Evolutionary conservation across 208 protist genomes (phyloP).

Genomic region (Wallacemonas rigidus): DNA sequence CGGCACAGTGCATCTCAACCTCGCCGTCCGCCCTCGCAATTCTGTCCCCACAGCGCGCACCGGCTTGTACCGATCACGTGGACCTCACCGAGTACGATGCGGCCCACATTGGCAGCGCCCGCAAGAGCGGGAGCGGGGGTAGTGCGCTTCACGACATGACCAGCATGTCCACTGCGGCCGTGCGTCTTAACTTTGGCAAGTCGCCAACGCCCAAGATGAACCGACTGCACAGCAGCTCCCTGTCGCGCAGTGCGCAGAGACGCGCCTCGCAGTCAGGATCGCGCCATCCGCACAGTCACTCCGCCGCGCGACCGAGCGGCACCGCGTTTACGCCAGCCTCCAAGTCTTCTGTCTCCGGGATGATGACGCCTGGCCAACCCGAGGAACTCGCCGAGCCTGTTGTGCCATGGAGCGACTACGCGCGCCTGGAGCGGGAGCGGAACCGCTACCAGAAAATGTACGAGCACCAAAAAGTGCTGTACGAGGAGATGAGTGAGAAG

Average conservation of each 20-base stretch:
- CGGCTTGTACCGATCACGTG: constrained; percentile 31
- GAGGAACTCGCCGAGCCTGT: constrained; percentile 29
- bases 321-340: constrained; percentile 1
- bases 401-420: constrained; percentile 59
- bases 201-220: constrained; percentile 57
- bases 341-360: not conserved
- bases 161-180: constrained; percentile 24
- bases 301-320: constrained; percentile 7
- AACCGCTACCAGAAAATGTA: constrained; percentile 89
- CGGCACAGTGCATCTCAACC: constrained; percentile 68
- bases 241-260: constrained; percentile 11
- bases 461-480: constrained; percentile 83
- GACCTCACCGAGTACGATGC: constrained; percentile 80
- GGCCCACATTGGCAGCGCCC: constrained; percentile 37
- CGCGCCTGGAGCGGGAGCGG: constrained; percentile 68
- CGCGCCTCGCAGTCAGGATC: constrained; percentile 30
- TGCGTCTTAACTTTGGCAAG: constrained; percentile 35
- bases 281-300: constrained; percentile 13
- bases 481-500: constrained; percentile 83
- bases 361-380: constrained; percentile 10
- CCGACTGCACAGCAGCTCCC: constrained; percentile 24
- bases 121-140: constrained; percentile 16
- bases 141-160: constrained; percentile 48
- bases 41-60: constrained; percentile 73
- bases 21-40: constrained; percentile 76